Evolutionary conservation across 108 stramenopile species (phyloP).

Genomic region (Chaetoceros tenuissimus): DNA sequence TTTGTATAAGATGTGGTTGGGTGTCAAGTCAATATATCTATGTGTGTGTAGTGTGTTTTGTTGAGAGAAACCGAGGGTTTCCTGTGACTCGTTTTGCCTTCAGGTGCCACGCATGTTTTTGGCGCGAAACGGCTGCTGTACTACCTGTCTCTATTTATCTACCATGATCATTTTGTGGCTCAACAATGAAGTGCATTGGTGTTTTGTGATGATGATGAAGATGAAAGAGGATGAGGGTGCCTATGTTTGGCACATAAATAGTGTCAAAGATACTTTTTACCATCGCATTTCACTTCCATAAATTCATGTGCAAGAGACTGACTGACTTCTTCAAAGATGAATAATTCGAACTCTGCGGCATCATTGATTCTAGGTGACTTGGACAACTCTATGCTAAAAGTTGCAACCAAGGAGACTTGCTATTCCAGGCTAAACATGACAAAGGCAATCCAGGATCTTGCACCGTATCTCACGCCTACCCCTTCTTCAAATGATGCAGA

Average conservation of each 20-base stretch:
- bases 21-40: neutral
- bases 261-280: too few species aligned
- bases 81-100: too few species aligned
- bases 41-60: neutral
- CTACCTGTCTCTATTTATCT: neutral
- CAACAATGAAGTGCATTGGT: constrained; percentile 1
- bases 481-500: neutral
- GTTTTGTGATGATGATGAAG: neutral
- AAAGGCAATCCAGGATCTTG: neutral
- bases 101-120: neutral
- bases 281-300: too few species aligned
- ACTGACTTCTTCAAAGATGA: too few species aligned
- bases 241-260: too few species aligned
- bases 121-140: too few species aligned
- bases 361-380: neutral
- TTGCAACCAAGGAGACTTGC: neutral
- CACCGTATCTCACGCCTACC: neutral
- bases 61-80: neutral
- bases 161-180: too few species aligned
- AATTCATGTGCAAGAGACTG: too few species aligned
- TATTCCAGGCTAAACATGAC: neutral
- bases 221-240: too few species aligned
- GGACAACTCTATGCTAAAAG: neutral
- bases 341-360: too few species aligned
- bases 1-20: neutral